These are phyloP conservation scores for Przewalskia tangutica DNA, from an alignment of 257 asterid genomes.

Conservation along the genomic window DNA sequence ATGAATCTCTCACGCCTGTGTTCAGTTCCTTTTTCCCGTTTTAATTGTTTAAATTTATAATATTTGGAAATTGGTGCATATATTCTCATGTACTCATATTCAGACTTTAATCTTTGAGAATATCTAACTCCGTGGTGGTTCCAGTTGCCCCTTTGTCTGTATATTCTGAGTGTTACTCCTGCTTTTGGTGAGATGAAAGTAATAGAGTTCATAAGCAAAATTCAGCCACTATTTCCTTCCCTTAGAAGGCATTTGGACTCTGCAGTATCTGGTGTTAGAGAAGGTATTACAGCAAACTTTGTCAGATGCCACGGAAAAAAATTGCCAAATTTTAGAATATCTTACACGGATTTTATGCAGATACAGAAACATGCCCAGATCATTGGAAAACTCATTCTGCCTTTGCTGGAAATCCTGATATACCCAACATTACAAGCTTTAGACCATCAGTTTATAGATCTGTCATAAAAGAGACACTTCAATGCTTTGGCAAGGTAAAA, in stretches of 20 bases:
- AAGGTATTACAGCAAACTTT: constrained; percentile 36
- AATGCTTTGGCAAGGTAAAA: constrained; percentile 78
- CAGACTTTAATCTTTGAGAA: not conserved
- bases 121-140: constrained; percentile 14
- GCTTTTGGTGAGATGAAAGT: constrained; percentile 33
- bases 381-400: constrained; percentile 64
- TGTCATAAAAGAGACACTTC: constrained; percentile 55
- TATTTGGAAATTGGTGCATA: not conserved
- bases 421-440: constrained; percentile 23
- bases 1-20: not conserved
- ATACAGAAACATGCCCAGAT: constrained; percentile 56
- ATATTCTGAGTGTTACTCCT: constrained; percentile 41
- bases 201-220: constrained; percentile 37
- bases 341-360: constrained; percentile 33
- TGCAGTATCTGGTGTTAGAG: constrained; percentile 40
- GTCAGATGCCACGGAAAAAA: constrained; percentile 6
- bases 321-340: constrained; percentile 10
- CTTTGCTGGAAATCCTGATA: constrained; percentile 53
- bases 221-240: constrained; percentile 44
- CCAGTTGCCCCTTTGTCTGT: constrained; percentile 72
- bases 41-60: not conserved
- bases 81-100: not conserved
- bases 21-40: not conserved
- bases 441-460: constrained; percentile 38
- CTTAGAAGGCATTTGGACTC: constrained; percentile 51